These are phyloP conservation scores for Elsinoe ampelina DNA, from an alignment of 2,329 filamentous ascomycete genomes.

Conservation along the genomic window DNA sequence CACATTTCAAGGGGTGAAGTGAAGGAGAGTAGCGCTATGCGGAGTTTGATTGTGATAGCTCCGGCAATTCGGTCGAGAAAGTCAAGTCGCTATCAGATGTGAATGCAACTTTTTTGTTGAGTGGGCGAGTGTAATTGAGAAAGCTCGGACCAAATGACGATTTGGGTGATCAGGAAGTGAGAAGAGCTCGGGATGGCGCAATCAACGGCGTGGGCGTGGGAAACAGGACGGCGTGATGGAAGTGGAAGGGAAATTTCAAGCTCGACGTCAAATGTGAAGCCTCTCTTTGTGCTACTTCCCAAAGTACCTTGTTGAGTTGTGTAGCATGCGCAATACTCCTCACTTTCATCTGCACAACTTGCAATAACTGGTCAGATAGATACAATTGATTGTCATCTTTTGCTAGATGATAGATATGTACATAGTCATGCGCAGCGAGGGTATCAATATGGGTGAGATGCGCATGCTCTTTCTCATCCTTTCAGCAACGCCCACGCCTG, in stretches of 20 bases:
- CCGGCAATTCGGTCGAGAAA: neutral
- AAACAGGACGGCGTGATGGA: neutral
- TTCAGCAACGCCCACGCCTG: neutral
- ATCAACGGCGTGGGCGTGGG: neutral
- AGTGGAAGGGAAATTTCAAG: neutral
- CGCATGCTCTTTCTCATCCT: neutral
- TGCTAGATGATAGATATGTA: constrained; percentile 12
- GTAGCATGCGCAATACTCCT: neutral
- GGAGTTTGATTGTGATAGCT: neutral
- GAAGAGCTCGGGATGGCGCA: neutral
- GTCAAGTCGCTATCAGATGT: neutral
- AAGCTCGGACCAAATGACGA: constrained; percentile 9
- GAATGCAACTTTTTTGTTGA: constrained; percentile 2
- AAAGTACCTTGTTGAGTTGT: neutral
- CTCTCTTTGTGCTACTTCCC: neutral
- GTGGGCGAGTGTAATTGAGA: neutral
- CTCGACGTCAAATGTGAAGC: neutral
- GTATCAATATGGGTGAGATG: constrained; percentile 11
- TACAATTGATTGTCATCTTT: constrained; percentile 5
- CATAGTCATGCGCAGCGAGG: constrained; percentile 6
- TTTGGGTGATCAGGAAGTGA: neutral
- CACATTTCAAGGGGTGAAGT: neutral
- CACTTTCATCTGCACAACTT: neutral
- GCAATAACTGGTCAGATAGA: neutral
- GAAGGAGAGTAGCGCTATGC: neutral